A percentile compares a stretch with the other conserved stretches of the same genome.
phyloP scores from a whole-genome alignment of 805 yeast species.

The Saccharomycopsis oosterbeekiorum region DNA sequence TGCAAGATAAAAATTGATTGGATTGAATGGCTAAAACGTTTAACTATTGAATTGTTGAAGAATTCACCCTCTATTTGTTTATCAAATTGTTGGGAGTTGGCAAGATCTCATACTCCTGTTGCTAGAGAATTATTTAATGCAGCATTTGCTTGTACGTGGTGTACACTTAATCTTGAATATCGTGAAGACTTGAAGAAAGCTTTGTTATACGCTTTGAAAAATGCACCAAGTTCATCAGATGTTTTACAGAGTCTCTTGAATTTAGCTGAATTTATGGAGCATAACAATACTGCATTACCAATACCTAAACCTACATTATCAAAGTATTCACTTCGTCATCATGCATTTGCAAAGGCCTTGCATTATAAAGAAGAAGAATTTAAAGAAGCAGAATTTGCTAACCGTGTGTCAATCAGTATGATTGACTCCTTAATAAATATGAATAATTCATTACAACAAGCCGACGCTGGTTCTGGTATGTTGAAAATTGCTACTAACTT shows the following conservation, averaged over 20 bases:
- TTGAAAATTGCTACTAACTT: constrained; percentile 88
- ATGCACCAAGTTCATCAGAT: constrained; percentile 74
- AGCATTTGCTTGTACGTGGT: constrained; percentile 94
- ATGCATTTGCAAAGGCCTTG: constrained; percentile 94
- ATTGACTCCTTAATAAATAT: constrained; percentile 87
- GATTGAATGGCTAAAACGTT: constrained; percentile 92
- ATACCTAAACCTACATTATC: constrained; percentile 85
- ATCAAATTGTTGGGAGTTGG: constrained; percentile 84
- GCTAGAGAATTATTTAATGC: constrained; percentile 90
- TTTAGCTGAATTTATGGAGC: constrained; percentile 94
- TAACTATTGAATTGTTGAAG: constrained; percentile 75
- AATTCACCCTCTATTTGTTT: constrained; percentile 93
- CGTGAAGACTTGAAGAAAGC: constrained; percentile 85
- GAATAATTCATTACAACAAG: constrained; percentile 89
- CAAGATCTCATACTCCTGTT: constrained; percentile 76
- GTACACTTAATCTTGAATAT: constrained; percentile 76
- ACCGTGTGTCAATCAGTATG: constrained; percentile 53
- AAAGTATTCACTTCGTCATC: constrained; percentile 87
- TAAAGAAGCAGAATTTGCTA: constrained; percentile 37
- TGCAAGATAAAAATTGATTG: constrained; percentile 90
- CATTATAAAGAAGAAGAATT: constrained; percentile 95
- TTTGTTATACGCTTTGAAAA: constrained; percentile 80
- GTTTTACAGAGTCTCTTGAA: constrained; percentile 84
- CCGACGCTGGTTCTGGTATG: constrained; percentile 97
- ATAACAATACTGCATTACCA: constrained; percentile 89